phyloP scores from a whole-genome alignment of 2,329 filamentous ascomycete genomes.

The Pseudogymnoascus destructans region DNA sequence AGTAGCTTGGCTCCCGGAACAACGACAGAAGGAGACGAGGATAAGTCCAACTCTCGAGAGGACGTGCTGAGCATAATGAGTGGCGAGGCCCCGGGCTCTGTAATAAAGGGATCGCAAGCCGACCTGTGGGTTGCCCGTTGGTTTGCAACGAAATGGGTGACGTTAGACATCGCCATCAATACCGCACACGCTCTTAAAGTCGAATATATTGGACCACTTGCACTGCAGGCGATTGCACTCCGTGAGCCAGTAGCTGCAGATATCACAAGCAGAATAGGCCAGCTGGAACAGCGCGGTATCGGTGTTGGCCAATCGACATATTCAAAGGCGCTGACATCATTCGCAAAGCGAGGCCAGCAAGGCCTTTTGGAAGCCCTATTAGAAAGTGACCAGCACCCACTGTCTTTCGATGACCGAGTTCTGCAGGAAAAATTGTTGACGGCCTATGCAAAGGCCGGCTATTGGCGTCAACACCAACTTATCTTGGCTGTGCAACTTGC shows the following conservation, averaged over 20 bases:
- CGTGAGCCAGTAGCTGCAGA: slow-evolving; percentile 44
- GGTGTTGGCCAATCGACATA: slow-evolving; percentile 50
- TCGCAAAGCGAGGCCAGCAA: slow-evolving; percentile 43
- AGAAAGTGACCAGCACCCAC: slow-evolving; percentile 51
- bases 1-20: slow-evolving; percentile 17
- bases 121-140: slow-evolving; percentile 56
- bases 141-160: slow-evolving; percentile 66
- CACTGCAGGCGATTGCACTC: slow-evolving; percentile 63
- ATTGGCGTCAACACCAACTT: slow-evolving; percentile 40
- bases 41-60: slow-evolving; percentile 19
- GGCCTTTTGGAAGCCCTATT: slow-evolving; percentile 21
- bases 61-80: slow-evolving; percentile 2
- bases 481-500: slow-evolving; percentile 41
- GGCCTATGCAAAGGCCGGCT: slow-evolving; percentile 36
- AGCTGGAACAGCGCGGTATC: slow-evolving; percentile 50
- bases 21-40: slow-evolving; percentile 11
- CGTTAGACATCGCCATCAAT: slow-evolving; percentile 57
- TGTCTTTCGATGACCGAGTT: slow-evolving; percentile 42
- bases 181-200: slow-evolving; percentile 60
- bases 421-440: slow-evolving; percentile 42
- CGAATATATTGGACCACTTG: slow-evolving; percentile 57
- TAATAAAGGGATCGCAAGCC: neutral
- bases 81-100: neutral
- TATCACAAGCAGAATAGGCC: slow-evolving; percentile 45
- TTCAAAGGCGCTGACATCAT: slow-evolving; percentile 47